Percentiles rank a stretch among this genome's conserved stretches.
Conservation (phyloP, 1,284 basidiomycete genomes). For the Malassezia yamatoensis region DNA sequence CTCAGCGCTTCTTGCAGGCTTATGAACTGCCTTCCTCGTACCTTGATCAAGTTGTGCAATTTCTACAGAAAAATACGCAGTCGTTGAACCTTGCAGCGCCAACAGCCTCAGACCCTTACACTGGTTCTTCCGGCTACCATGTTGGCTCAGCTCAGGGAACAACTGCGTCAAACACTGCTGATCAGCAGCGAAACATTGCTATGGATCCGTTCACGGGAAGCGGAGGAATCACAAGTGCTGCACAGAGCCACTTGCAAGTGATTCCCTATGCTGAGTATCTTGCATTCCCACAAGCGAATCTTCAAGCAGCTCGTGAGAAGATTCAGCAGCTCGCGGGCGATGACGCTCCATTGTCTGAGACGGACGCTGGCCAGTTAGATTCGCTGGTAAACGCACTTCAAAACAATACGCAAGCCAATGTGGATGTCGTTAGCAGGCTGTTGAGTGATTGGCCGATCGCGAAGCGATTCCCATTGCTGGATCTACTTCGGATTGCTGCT, state of each 20-base stretch:
- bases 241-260: slow-evolving; percentile 27
- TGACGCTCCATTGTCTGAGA: slow-evolving; percentile 57
- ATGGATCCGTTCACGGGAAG: slow-evolving; percentile 26
- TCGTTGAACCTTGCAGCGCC: slow-evolving; percentile 58
- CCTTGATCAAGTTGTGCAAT: slow-evolving; percentile 79
- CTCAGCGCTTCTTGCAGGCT: slow-evolving; percentile 72
- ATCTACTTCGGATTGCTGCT: slow-evolving; percentile 69
- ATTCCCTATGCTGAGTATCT: slow-evolving; percentile 49
- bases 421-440: slow-evolving; percentile 49
- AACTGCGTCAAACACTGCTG: slow-evolving; percentile 36
- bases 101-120: slow-evolving; percentile 74
- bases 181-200: slow-evolving; percentile 9
- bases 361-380: slow-evolving; percentile 60
- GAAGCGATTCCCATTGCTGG: slow-evolving; percentile 80
- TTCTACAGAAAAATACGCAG: slow-evolving; percentile 81
- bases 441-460: slow-evolving; percentile 69
- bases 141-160: slow-evolving; percentile 33
- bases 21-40: slow-evolving; percentile 77
- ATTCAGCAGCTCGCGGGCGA: slow-evolving; percentile 68
- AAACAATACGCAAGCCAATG: slow-evolving; percentile 10
- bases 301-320: slow-evolving; percentile 74
- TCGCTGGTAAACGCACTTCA: slow-evolving; percentile 60
- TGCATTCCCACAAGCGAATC: slow-evolving; percentile 75
- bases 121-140: slow-evolving; percentile 63
- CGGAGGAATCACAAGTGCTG: slow-evolving; percentile 32